These are phyloP conservation scores for Medicago arabica DNA, from an alignment of 306 rosid species.

Conservation along the genomic window DNA sequence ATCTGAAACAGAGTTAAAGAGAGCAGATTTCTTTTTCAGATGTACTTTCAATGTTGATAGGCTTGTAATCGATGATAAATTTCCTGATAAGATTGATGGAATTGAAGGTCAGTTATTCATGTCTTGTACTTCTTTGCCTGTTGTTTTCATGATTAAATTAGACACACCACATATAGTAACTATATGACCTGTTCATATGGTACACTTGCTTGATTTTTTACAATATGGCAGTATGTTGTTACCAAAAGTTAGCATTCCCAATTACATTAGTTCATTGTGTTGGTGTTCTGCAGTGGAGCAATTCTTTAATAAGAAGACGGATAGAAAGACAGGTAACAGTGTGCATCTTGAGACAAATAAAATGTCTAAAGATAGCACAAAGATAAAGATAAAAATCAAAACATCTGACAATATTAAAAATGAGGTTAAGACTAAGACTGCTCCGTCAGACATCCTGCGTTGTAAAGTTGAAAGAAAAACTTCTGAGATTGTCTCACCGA, in stretches of 20 bases:
- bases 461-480: constrained; percentile 36
- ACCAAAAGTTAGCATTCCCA: constrained; percentile 22
- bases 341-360: constrained; percentile 17
- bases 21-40: constrained; percentile 57
- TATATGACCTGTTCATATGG: constrained; percentile 8
- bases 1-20: constrained; percentile 50
- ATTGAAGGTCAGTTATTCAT: constrained; percentile 54
- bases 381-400: constrained; percentile 1
- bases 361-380: background rate
- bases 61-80: constrained; percentile 41
- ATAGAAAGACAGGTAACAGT: constrained; percentile 23
- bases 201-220: constrained; percentile 24
- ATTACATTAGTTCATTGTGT: constrained; percentile 34
- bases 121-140: constrained; percentile 8
- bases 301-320: constrained; percentile 52
- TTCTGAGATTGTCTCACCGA: constrained; percentile 37
- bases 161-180: background rate
- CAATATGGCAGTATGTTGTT: background rate
- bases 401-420: background rate
- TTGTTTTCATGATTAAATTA: constrained; percentile 20
- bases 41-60: constrained; percentile 54
- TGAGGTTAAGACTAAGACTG: background rate
- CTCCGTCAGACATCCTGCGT: constrained; percentile 4
- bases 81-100: constrained; percentile 53
- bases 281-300: constrained; percentile 56